phyloP scores from a whole-genome alignment of 306 rosid species.

The Potentilla sterilis region DNA sequence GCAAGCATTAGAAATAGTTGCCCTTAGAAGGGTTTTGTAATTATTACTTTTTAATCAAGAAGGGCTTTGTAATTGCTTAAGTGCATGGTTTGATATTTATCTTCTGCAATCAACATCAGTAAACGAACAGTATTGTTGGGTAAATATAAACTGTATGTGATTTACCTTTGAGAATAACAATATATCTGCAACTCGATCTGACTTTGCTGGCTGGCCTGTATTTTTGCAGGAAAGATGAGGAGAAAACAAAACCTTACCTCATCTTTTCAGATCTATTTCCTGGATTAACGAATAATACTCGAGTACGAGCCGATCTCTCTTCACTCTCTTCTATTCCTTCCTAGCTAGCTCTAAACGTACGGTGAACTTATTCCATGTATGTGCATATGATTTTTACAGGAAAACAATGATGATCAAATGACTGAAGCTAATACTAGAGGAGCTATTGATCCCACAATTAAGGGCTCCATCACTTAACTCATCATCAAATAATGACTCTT shows the following conservation, averaged over 20 bases:
- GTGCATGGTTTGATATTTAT: no score
- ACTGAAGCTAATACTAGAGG: constrained; percentile 11
- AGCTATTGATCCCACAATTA: neutral
- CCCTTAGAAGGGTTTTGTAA: neutral
- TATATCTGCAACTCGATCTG: neutral
- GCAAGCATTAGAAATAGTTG: constrained; percentile 11
- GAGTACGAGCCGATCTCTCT: constrained; percentile 34
- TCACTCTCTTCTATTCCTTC: constrained; percentile 9
- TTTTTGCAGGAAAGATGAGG: constrained; percentile 44
- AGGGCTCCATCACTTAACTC: neutral
- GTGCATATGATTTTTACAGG: constrained; percentile 26
- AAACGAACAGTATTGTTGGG: neutral
- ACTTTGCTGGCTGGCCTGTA: neutral
- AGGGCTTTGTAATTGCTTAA: no score
- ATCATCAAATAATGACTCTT: neutral
- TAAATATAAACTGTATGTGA: neutral
- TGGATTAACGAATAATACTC: constrained; percentile 27
- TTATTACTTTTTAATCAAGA: no score
- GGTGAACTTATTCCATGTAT: neutral
- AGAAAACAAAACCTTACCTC: constrained; percentile 49
- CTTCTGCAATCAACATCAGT: no score
- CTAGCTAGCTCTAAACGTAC: neutral
- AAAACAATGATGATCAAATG: constrained; percentile 16
- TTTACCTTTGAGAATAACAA: neutral
- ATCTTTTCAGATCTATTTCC: constrained; percentile 50